Evolutionary conservation across 768 basidiomycete species (phyloP).

Genomic region (Naganishia vishniacii): DNA sequence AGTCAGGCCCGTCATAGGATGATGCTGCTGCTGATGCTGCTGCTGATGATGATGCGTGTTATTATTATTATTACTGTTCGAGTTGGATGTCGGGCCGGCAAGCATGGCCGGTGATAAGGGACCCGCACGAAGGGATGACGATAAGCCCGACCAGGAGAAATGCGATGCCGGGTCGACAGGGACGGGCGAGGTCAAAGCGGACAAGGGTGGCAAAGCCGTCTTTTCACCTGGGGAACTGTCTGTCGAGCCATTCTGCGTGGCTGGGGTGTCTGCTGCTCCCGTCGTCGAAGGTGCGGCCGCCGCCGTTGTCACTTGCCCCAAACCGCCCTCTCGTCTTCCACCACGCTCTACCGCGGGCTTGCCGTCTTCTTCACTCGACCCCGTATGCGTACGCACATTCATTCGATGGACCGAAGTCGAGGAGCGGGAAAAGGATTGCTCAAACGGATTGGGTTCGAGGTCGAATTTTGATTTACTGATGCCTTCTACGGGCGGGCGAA

Average conservation of each 20-base stretch:
- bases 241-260: no score
- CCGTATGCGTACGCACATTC: not conserved
- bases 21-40: constrained; percentile 49
- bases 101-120: constrained; percentile 91
- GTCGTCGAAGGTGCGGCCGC: no score
- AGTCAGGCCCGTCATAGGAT: constrained; percentile 33
- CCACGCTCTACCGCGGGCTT: constrained; percentile 30
- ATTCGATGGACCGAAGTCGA: constrained; percentile 37
- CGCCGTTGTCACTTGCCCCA: constrained; percentile 28
- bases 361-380: constrained; percentile 27
- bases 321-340: not conserved
- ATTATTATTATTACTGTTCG: no score
- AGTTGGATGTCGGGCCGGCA: constrained; percentile 38
- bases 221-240: constrained; percentile 40
- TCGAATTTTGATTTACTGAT: constrained; percentile 46
- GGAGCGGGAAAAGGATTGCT: constrained; percentile 75
- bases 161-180: constrained; percentile 44
- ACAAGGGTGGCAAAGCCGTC: constrained; percentile 43
- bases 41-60: no score
- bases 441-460: constrained; percentile 86
- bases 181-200: constrained; percentile 44
- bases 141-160: constrained; percentile 53
- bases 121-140: constrained; percentile 79
- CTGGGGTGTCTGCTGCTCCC: no score
- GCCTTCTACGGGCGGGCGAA: constrained; percentile 36